phyloP scores from a whole-genome alignment of 164 flowering plant species.

The Taxillus chinensis region DNA sequence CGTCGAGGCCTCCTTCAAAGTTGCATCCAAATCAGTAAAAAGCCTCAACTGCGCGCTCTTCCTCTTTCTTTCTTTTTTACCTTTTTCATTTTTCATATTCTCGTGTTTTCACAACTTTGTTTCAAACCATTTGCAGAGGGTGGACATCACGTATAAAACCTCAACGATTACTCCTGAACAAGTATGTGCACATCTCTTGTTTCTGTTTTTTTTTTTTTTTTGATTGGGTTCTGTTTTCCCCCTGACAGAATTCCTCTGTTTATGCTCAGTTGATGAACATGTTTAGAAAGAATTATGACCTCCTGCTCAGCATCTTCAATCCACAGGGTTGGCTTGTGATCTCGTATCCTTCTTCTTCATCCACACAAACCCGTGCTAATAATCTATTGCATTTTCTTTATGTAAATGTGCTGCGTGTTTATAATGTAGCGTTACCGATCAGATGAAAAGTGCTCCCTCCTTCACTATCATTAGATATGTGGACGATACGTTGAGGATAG shows the following conservation, averaged over 20 bases:
- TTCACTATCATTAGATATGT: constrained; percentile 41
- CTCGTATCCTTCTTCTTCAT: constrained; percentile 54
- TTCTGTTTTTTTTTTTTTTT: too few relatives aligned
- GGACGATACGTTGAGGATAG: constrained; percentile 67
- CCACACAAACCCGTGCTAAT: too few relatives aligned
- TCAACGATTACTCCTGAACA: constrained; percentile 71
- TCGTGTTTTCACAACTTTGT: background rate
- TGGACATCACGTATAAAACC: constrained; percentile 46
- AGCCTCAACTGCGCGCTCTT: background rate
- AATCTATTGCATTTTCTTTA: background rate
- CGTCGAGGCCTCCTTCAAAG: constrained; percentile 45
- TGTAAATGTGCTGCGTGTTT: background rate
- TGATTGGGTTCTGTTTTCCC: background rate
- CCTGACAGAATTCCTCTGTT: background rate
- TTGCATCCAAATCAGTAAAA: constrained; percentile 40
- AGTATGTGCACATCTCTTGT: constrained; percentile 22
- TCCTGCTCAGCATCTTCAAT: constrained; percentile 75
- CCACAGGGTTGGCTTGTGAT: constrained; percentile 96
- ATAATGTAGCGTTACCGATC: too few relatives aligned
- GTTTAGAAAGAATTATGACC: constrained; percentile 63
- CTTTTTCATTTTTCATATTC: background rate
- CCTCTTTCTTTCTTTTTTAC: background rate
- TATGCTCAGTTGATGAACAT: constrained; percentile 61
- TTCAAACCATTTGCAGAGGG: constrained; percentile 44
- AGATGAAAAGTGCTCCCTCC: background rate